These are phyloP conservation scores for Styphnolobium japonicum DNA, from an alignment of 306 rosid species.

Conservation along the genomic window DNA sequence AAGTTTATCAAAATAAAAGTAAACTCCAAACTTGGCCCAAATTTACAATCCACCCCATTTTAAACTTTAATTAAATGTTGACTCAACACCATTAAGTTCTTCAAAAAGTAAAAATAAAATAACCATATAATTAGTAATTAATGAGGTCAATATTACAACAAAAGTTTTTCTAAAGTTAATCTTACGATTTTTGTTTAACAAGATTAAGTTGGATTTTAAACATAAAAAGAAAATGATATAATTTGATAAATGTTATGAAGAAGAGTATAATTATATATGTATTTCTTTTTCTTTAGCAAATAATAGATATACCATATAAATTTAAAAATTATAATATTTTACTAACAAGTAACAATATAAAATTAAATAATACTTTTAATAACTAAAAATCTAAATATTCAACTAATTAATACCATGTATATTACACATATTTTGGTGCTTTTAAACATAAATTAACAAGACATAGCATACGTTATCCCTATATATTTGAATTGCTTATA, in stretches of 20 bases:
- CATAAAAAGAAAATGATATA: too few relatives aligned
- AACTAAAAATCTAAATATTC: neutral
- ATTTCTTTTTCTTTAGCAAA: too few relatives aligned
- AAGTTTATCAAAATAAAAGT: neutral
- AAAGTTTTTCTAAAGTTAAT: neutral
- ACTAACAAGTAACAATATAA: neutral
- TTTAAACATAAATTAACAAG: too few relatives aligned
- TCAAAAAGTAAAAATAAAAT: neutral
- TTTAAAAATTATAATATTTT: too few relatives aligned
- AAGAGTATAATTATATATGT: too few relatives aligned
- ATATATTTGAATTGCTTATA: too few relatives aligned
- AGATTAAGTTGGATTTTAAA: neutral
- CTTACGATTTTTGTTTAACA: too few relatives aligned
- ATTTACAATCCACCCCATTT: neutral
- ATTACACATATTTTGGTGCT: neutral
- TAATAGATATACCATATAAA: too few relatives aligned
- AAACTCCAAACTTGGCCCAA: neutral
- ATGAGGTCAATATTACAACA: neutral
- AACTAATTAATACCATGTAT: neutral
- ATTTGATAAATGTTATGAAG: too few relatives aligned
- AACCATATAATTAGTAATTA: neutral
- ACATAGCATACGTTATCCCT: neutral
- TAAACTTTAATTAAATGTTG: neutral
- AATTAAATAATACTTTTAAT: too few relatives aligned
- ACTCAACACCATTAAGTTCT: neutral